Evolutionary conservation across 2,329 filamentous ascomycete species (phyloP).

Genomic region (Escovopsis sp.): DNA sequence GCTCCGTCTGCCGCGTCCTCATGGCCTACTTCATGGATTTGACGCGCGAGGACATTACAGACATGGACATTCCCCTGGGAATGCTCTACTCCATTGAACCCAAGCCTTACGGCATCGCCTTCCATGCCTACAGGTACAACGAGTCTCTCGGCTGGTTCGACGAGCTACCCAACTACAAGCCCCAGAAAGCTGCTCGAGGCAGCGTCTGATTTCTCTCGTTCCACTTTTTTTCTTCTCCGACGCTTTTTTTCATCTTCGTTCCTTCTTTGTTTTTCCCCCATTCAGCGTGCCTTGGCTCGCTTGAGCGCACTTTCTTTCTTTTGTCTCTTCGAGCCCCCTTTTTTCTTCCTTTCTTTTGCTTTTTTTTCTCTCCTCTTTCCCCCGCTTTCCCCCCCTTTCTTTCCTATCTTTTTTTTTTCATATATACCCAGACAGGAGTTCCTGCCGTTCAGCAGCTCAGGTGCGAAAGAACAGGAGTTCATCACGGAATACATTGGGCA

Average conservation of each 20-base stretch:
- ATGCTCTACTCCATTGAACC: conserved; percentile 93
- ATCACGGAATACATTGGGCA: conserved; percentile 1
- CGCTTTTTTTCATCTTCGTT: neutral
- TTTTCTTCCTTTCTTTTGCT: neutral
- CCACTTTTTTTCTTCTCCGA: neutral
- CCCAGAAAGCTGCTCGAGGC: conserved; percentile 35
- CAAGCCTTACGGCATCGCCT: conserved; percentile 94
- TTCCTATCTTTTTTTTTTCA: neutral
- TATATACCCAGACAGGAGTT: neutral
- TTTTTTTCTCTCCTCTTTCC: neutral
- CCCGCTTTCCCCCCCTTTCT: neutral
- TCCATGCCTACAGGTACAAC: conserved; percentile 90
- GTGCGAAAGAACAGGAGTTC: conserved; percentile 3
- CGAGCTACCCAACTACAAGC: conserved; percentile 69
- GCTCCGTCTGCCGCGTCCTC: conserved; percentile 79
- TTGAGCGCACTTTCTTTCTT: neutral
- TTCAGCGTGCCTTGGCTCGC: no score
- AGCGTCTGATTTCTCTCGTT: conserved; percentile 12
- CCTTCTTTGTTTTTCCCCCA: neutral
- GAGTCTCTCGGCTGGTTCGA: conserved; percentile 66
- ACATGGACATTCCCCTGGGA: conserved; percentile 84
- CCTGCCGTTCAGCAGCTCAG: conserved; percentile 5
- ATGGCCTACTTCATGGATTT: conserved; percentile 95
- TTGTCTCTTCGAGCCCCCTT: neutral
- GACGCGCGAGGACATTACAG: conserved; percentile 78